These are phyloP conservation scores for Suhomyces guaymorum DNA, from an alignment of 1,139 yeast genomes.

Conservation along the genomic window DNA sequence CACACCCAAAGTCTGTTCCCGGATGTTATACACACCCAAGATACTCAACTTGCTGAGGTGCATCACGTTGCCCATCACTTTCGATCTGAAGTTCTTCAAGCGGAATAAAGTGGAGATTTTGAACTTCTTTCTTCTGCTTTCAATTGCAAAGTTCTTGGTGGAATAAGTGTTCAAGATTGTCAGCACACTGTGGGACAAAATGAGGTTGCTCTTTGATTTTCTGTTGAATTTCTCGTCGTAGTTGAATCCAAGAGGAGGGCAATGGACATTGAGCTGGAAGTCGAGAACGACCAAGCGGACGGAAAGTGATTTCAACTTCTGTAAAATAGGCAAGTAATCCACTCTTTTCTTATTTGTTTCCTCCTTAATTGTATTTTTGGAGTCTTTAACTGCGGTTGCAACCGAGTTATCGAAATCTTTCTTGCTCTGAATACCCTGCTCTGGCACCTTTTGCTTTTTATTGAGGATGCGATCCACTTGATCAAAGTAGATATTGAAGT, in stretches of 20 bases:
- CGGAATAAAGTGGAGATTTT: conserved; percentile 25
- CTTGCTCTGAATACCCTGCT: not conserved
- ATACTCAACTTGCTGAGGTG: conserved; percentile 32
- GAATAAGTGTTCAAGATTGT: conserved; percentile 31
- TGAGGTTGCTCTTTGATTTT: conserved; percentile 30
- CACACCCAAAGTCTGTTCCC: conserved; percentile 23
- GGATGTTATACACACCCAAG: conserved; percentile 29
- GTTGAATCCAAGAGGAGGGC: conserved; percentile 30
- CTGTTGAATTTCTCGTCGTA: conserved; percentile 28
- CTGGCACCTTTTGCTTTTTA: not conserved
- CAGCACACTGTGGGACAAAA: conserved; percentile 26
- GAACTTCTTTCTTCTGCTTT: conserved; percentile 12
- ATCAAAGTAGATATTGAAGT: conserved; percentile 41
- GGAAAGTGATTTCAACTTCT: conserved; percentile 22
- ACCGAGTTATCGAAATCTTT: conserved; percentile 1
- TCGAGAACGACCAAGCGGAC: conserved; percentile 37
- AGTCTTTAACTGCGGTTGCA: not conserved
- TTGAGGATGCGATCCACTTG: conserved; percentile 27
- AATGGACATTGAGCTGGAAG: conserved; percentile 29
- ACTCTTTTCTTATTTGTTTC: not conserved
- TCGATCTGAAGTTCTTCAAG: conserved; percentile 32
- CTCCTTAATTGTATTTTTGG: not conserved
- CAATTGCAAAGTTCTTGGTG: conserved; percentile 25
- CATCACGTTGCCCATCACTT: conserved; percentile 35
- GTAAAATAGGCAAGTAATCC: conserved; percentile 8